phyloP scores from a whole-genome alignment of 371 early-diverging fungal species.

The Apophysomyces ossiformis region DNA sequence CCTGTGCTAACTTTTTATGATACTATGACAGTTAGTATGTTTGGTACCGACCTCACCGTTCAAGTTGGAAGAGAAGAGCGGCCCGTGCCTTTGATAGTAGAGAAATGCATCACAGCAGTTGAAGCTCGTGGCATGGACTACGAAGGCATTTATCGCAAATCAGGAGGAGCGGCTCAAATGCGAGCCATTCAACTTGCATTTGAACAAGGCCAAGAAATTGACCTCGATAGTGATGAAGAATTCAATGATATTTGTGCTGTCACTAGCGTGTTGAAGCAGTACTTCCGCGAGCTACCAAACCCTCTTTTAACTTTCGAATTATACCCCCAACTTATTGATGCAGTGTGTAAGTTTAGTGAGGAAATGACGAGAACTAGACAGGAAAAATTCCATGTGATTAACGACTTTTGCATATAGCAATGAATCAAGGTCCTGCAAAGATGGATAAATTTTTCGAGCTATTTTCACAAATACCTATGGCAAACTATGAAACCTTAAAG shows the following conservation, averaged over 20 bases:
- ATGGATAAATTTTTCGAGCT: conserved; percentile 17
- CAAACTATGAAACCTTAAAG: conserved; percentile 62
- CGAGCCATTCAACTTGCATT: conserved; percentile 51
- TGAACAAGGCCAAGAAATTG: conserved; percentile 42
- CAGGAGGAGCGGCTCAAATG: conserved; percentile 77
- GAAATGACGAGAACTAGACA: neutral
- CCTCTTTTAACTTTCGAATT: conserved; percentile 82
- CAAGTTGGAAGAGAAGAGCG: conserved; percentile 17
- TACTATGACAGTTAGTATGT: conserved; percentile 12
- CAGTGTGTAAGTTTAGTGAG: conserved; percentile 35
- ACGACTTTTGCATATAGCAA: conserved; percentile 5
- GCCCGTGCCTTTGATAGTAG: conserved; percentile 70
- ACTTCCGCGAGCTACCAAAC: conserved; percentile 84
- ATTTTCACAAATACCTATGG: conserved; percentile 40
- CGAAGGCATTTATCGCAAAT: conserved; percentile 88
- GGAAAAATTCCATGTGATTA: neutral
- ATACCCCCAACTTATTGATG: conserved; percentile 71
- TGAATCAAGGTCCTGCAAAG: conserved; percentile 14
- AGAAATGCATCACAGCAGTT: conserved; percentile 73
- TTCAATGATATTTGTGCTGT: conserved; percentile 63
- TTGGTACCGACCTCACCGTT: conserved; percentile 24
- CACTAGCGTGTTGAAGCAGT: conserved; percentile 89
- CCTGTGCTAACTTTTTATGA: neutral
- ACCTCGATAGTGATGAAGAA: conserved; percentile 43
- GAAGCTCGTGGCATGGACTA: conserved; percentile 59